Conservation (phyloP, 805 yeast species). For the Candida montana region DNA sequence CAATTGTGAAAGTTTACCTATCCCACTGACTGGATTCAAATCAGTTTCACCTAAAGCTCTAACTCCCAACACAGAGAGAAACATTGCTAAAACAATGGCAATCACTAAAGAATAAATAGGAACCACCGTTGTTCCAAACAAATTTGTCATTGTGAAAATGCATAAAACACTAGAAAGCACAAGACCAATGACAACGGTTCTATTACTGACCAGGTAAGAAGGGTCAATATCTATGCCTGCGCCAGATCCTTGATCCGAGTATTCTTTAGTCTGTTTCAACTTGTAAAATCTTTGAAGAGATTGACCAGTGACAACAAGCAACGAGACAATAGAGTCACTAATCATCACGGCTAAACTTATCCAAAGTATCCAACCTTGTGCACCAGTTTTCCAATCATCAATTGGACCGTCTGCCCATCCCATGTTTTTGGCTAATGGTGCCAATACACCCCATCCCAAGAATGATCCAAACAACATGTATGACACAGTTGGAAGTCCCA, state of each 20-base stretch:
- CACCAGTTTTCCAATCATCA: constrained; percentile 90
- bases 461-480: constrained; percentile 89
- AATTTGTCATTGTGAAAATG: constrained; percentile 51
- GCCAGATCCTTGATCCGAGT: neutral
- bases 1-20: constrained; percentile 89
- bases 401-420: constrained; percentile 90
- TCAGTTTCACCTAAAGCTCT: constrained; percentile 97
- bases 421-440: constrained; percentile 62
- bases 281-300: constrained; percentile 29
- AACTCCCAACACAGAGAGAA: constrained; percentile 81
- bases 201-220: constrained; percentile 44
- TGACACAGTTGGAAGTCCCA: constrained; percentile 90
- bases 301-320: constrained; percentile 52
- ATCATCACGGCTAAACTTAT: constrained; percentile 89
- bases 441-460: constrained; percentile 89
- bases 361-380: constrained; percentile 98
- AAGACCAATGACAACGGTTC: constrained; percentile 55
- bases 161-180: constrained; percentile 63
- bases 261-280: neutral
- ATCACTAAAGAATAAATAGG: constrained; percentile 65
- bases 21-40: constrained; percentile 93
- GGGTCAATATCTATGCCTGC: constrained; percentile 27
- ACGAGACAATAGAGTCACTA: constrained; percentile 80
- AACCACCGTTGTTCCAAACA: constrained; percentile 60
- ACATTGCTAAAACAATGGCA: constrained; percentile 70